Percentiles rank a stretch among this genome's conserved stretches.
Conservation (phyloP, 495 filamentous ascomycete genomes). For the Penicillium canariense region DNA sequence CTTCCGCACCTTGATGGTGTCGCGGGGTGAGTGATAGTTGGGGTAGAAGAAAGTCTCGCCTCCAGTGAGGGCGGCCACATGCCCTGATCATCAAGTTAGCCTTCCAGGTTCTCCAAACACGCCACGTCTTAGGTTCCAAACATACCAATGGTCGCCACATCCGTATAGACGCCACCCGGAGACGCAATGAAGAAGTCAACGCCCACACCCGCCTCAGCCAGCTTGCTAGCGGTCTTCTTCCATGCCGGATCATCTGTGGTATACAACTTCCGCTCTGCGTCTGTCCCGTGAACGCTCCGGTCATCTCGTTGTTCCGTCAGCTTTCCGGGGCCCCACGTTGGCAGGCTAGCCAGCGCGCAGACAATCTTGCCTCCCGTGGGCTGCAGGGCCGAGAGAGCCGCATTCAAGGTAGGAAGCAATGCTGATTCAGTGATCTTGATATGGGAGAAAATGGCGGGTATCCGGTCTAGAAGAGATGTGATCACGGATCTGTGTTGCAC, state of each 20-base stretch:
- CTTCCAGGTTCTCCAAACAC: not conserved
- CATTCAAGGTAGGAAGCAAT: constrained; percentile 76
- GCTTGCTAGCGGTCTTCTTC: constrained; percentile 77
- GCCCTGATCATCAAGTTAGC: constrained; percentile 28
- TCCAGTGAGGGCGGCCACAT: constrained; percentile 61
- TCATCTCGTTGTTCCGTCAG: constrained; percentile 78
- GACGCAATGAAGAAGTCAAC: constrained; percentile 93
- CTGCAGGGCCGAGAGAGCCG: constrained; percentile 76
- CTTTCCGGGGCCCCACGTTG: constrained; percentile 85
- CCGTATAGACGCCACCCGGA: constrained; percentile 83
- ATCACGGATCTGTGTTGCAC: constrained; percentile 61
- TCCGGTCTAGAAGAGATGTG: constrained; percentile 70
- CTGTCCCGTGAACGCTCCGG: constrained; percentile 77
- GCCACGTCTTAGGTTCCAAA: constrained; percentile 7
- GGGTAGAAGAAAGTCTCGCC: constrained; percentile 96
- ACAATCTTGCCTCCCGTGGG: constrained; percentile 90
- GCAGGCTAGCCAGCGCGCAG: constrained; percentile 77
- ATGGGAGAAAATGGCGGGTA: constrained; percentile 80
- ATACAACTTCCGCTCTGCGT: constrained; percentile 89
- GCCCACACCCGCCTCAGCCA: constrained; percentile 86
- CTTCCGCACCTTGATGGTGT: constrained; percentile 75
- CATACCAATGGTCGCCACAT: constrained; percentile 91
- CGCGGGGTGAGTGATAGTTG: constrained; percentile 85
- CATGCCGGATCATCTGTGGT: constrained; percentile 84
- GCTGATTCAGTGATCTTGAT: constrained; percentile 88